These are phyloP conservation scores for Tulasnella sp. DNA, from an alignment of 768 basidiomycete genomes.

Conservation along the genomic window DNA sequence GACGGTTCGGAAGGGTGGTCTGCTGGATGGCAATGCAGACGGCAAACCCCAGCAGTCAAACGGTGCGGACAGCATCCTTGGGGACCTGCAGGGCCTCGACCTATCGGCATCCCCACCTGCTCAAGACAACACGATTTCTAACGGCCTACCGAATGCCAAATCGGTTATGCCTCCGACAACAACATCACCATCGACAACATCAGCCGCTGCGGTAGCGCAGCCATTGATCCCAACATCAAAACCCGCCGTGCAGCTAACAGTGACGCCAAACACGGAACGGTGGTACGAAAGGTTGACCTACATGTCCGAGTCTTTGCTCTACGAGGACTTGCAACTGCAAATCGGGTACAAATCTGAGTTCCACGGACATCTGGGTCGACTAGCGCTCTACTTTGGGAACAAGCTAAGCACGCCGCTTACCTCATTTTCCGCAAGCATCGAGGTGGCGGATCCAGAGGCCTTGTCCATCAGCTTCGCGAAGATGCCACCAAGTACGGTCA, in stretches of 20 bases:
- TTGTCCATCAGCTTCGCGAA: conserved; percentile 80
- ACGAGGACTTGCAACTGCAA: conserved; percentile 92
- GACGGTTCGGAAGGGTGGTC: conserved; percentile 20
- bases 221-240: too few relatives aligned
- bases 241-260: neutral
- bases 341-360: conserved; percentile 94
- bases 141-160: conserved; percentile 8
- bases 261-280: conserved; percentile 58
- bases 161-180: conserved; percentile 11
- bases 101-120: conserved; percentile 32
- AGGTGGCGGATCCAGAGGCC: conserved; percentile 61
- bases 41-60: conserved; percentile 30
- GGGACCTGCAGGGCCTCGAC: conserved; percentile 76
- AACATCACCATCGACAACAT: conserved; percentile 23
- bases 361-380: conserved; percentile 85
- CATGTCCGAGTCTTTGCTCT: conserved; percentile 76
- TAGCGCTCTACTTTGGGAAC: conserved; percentile 94
- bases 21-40: conserved; percentile 24
- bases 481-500: conserved; percentile 74
- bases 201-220: conserved; percentile 16
- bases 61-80: conserved; percentile 38
- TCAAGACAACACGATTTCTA: neutral
- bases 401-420: conserved; percentile 83
- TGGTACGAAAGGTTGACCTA: conserved; percentile 84
- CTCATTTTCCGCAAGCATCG: conserved; percentile 77